Base-by-base conservation (phyloP, 371 early-diverging fungal genomes). In the Rhizopus sp. region DNA sequence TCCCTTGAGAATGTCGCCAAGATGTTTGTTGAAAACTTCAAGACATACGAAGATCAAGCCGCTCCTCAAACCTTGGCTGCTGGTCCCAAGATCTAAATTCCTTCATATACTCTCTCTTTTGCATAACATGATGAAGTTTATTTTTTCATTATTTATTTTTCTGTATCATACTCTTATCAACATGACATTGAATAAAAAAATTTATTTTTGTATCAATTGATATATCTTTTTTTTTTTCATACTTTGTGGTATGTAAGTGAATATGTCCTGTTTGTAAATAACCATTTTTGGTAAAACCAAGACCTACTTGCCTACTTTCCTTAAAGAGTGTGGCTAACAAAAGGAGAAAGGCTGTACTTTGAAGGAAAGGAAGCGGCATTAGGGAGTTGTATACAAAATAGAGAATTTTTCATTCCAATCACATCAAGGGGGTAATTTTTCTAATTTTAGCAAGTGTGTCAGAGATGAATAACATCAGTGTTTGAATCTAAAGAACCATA, bases 11-110 rank as follows among this genome's bases (percentile, higher is more conserved):
- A 88, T 69, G 87, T 98, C 39, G 97, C 90, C 34, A 57, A 63
- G 33, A 87, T 95, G 64, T 98, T 98, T 75, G 77, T 79, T 54
- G 86, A 91, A 8, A 97, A 98, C 86, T 98, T 98, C 76, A 82
- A 88, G 71, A 80, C 78, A 48, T 98, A 89, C 70, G 87, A 86
- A 47, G 91, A 92, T 69, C 78, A 89, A 72, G 93, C 95, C 54
- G 73, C 87, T 31, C 65, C 82, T 16, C 92, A 88, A 39, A 89
- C 92, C 51, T 67, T 91, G 45, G 83, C 81, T 55, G 93, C 95
- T 57, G 93, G 90, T 30, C 93, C 93, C 46, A 70, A 60, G 55
- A 45, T 70, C 45, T 70, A 66, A 58, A 47, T 40, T 9, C 16
- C 33, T 42, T 23, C 29, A 12, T 44, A 1, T 17, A 37, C 7